A percentile compares a stretch with the other conserved stretches of the same genome.
Conservation (phyloP, 2,329 filamentous ascomycete genomes). For the Tolypocladium tundrense region DNA sequence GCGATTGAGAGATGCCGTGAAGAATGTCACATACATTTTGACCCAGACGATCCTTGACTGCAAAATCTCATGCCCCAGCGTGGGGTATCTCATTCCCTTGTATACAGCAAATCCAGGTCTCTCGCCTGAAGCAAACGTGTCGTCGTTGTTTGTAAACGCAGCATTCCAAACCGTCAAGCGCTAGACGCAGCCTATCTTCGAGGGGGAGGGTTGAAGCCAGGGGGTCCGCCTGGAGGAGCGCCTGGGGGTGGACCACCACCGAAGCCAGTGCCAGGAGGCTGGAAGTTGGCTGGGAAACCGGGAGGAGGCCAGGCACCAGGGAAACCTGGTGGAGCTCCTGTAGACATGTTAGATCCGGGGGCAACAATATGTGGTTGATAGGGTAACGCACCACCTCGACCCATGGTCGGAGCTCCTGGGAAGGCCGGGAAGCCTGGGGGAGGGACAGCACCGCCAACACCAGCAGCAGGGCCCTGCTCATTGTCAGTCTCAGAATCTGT, state of each 20-base stretch:
- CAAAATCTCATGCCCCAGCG: neutral
- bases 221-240: constrained; percentile 42
- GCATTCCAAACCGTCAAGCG: constrained; percentile 12
- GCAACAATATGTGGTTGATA: constrained; percentile 1
- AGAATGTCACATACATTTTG: constrained; percentile 6
- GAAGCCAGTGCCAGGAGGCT: constrained; percentile 4
- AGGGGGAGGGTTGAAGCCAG: constrained; percentile 68
- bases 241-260: constrained; percentile 6
- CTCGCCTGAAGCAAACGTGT: constrained; percentile 12
- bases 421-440: constrained; percentile 49
- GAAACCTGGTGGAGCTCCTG: constrained; percentile 40
- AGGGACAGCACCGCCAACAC: constrained; percentile 64
- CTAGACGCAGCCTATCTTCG: constrained; percentile 36
- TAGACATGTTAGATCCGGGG: constrained; percentile 19
- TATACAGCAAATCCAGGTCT: constrained; percentile 11
- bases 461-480: constrained; percentile 64
- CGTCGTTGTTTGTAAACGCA: constrained; percentile 13
- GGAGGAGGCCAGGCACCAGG: constrained; percentile 21
- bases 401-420: constrained; percentile 37
- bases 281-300: constrained; percentile 2
- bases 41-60: neutral
- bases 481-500: constrained; percentile 8
- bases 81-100: neutral
- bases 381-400: constrained; percentile 42
- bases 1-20: neutral